A percentile compares a stretch with the other conserved stretches of the same genome.
Conservation (phyloP, 2,329 filamentous ascomycete species). For the Ophiocordyceps sinensis region DNA sequence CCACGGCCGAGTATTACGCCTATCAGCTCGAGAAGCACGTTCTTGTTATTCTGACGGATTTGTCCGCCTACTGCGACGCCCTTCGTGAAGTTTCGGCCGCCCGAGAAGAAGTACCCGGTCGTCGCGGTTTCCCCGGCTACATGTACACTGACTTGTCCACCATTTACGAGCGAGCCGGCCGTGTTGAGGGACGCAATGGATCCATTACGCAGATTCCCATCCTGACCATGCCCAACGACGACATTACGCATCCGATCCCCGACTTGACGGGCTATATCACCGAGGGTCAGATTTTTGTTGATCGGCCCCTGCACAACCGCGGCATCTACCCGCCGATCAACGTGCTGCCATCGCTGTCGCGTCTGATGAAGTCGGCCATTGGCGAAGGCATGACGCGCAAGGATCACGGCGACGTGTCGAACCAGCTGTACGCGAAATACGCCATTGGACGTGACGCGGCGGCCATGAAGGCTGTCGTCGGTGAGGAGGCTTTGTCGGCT, state of each 20-base stretch:
- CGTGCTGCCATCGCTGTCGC: conserved; percentile 90
- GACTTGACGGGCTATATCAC: conserved; percentile 99
- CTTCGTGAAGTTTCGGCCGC: conserved; percentile 97
- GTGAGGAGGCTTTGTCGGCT: conserved; percentile 86
- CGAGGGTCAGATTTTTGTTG: conserved; percentile 95
- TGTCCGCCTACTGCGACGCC: conserved; percentile 96
- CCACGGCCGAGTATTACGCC: conserved; percentile 98
- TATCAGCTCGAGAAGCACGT: conserved; percentile 99
- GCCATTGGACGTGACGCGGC: conserved; percentile 97
- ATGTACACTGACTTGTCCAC: conserved; percentile 99
- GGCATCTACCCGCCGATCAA: conserved; percentile 98
- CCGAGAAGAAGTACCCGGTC: conserved; percentile 95
- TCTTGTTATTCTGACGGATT: conserved; percentile 92
- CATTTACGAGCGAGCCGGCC: conserved; percentile 97
- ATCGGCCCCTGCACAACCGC: conserved; percentile 87
- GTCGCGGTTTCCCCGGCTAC: conserved; percentile 99
- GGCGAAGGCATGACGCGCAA: conserved; percentile 92
- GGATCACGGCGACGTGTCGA: conserved; percentile 96
- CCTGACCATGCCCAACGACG: conserved; percentile 98
- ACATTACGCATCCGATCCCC: conserved; percentile 97
- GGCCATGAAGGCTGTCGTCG: conserved; percentile 98
- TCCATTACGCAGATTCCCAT: conserved; percentile 99
- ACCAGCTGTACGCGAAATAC: conserved; percentile 99
- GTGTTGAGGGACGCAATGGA: conserved; percentile 91
- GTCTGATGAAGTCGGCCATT: conserved; percentile 99